Evolutionary conservation across 2,329 filamentous ascomycete species (phyloP).

Genomic region (Alternaria gansuensis): DNA sequence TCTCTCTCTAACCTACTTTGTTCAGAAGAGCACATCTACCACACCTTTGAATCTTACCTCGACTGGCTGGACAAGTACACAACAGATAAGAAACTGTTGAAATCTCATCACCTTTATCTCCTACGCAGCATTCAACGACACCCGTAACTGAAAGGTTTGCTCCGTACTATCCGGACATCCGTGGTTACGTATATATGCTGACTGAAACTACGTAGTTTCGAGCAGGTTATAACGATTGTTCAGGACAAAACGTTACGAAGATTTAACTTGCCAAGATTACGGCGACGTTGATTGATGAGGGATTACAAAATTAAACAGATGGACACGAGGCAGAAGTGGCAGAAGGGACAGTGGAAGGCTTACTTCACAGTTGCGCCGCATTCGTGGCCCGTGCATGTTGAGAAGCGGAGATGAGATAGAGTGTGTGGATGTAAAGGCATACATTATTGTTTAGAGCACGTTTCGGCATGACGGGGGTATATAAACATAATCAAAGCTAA

Average conservation of each 20-base stretch:
- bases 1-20: constrained; percentile 43
- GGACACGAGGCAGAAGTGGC: constrained; percentile 41
- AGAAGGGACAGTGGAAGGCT: constrained; percentile 46
- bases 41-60: constrained; percentile 14
- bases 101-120: constrained; percentile 52
- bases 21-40: constrained; percentile 39
- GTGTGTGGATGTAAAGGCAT: background rate
- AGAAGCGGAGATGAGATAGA: background rate
- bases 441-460: background rate
- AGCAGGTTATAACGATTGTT: constrained; percentile 51
- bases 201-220: constrained; percentile 39
- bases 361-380: constrained; percentile 47
- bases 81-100: background rate
- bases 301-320: constrained; percentile 49
- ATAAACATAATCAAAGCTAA: background rate
- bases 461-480: background rate
- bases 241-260: constrained; percentile 50
- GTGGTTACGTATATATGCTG: background rate
- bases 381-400: constrained; percentile 30
- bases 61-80: constrained; percentile 5
- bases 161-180: fast-evolving
- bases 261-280: constrained; percentile 51
- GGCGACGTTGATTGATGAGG: constrained; percentile 43
- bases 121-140: constrained; percentile 51
- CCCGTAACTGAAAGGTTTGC: constrained; percentile 1